Percentiles rank a stretch among this genome's conserved stretches.
These are phyloP conservation scores for Agaricus sinodeliciosus DNA, from an alignment of 768 basidiomycete species.

Conservation along the genomic window DNA sequence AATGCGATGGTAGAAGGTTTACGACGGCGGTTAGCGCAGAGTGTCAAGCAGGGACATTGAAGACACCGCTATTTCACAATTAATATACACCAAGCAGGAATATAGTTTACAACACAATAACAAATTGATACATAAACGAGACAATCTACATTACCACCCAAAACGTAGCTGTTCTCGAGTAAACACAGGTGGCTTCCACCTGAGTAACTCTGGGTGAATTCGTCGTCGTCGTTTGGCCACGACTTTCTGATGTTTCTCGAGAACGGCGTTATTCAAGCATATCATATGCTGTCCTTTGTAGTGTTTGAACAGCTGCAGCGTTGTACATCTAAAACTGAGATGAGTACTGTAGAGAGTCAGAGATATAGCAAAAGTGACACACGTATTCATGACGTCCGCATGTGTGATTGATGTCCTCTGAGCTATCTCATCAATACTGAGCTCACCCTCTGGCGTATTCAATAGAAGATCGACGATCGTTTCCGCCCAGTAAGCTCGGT, in stretches of 20 bases:
- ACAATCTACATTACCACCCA: slow-evolving; percentile 34
- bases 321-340: slow-evolving; percentile 67
- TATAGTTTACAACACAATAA: slow-evolving; percentile 10
- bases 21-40: neutral
- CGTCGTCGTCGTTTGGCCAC: slow-evolving; percentile 70
- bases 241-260: slow-evolving; percentile 86
- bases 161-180: slow-evolving; percentile 86
- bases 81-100: slow-evolving; percentile 8
- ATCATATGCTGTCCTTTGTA: slow-evolving; percentile 94
- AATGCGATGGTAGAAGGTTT: slow-evolving; percentile 15
- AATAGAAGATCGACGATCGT: slow-evolving; percentile 89
- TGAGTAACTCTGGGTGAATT: slow-evolving; percentile 73
- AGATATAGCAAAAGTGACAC: slow-evolving; percentile 27
- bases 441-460: slow-evolving; percentile 63
- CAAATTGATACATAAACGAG: slow-evolving; percentile 15
- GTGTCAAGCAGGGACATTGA: neutral
- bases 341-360: slow-evolving; percentile 6
- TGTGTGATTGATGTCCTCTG: slow-evolving; percentile 94
- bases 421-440: slow-evolving; percentile 96
- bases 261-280: slow-evolving; percentile 81
- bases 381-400: slow-evolving; percentile 98
- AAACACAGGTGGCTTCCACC: slow-evolving; percentile 96
- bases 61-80: neutral
- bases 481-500: slow-evolving; percentile 97
- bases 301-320: slow-evolving; percentile 91